phyloP scores from a whole-genome alignment of 2,329 filamentous ascomycete genomes.

The Epichloe gansuensis region DNA sequence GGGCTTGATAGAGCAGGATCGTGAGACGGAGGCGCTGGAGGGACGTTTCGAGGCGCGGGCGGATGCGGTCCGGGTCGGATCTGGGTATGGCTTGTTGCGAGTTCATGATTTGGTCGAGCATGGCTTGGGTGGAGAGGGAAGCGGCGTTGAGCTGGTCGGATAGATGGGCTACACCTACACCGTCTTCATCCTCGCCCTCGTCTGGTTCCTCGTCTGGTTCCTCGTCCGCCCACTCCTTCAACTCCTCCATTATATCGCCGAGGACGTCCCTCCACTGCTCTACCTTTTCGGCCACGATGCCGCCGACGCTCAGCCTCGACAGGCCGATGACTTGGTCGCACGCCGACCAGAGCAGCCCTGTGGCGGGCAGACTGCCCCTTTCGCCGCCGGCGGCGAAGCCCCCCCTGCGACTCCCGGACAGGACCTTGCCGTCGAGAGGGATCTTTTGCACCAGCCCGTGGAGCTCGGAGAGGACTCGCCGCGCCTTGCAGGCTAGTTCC shows the following conservation, averaged over 20 bases:
- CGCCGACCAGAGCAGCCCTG: constrained; percentile 70
- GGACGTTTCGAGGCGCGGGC: constrained; percentile 50
- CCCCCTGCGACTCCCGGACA: constrained; percentile 18
- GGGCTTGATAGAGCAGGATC: constrained; percentile 53
- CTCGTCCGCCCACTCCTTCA: constrained; percentile 71
- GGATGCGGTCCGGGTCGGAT: constrained; percentile 50
- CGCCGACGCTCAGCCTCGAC: constrained; percentile 53
- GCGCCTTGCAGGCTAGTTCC: constrained; percentile 49
- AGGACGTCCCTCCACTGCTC: constrained; percentile 63
- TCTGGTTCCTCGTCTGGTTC: constrained; percentile 39
- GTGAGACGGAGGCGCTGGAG: constrained; percentile 55
- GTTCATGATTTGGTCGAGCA: constrained; percentile 56
- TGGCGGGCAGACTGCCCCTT: constrained; percentile 47
- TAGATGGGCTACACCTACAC: constrained; percentile 30
- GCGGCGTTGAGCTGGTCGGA: constrained; percentile 4
- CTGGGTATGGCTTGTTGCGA: constrained; percentile 47
- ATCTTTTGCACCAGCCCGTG: constrained; percentile 47
- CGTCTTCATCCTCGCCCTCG: constrained; percentile 40
- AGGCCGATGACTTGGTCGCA: constrained; percentile 62
- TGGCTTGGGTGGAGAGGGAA: constrained; percentile 33
- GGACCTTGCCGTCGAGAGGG: constrained; percentile 41
- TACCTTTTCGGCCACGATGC: constrained; percentile 56
- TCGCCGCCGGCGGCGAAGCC: constrained; percentile 25
- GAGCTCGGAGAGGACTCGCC: constrained; percentile 50
- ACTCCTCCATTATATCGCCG: constrained; percentile 70